phyloP scores from a whole-genome alignment of 306 rosid genomes.

The Psophocarpus tetragonolobus region DNA sequence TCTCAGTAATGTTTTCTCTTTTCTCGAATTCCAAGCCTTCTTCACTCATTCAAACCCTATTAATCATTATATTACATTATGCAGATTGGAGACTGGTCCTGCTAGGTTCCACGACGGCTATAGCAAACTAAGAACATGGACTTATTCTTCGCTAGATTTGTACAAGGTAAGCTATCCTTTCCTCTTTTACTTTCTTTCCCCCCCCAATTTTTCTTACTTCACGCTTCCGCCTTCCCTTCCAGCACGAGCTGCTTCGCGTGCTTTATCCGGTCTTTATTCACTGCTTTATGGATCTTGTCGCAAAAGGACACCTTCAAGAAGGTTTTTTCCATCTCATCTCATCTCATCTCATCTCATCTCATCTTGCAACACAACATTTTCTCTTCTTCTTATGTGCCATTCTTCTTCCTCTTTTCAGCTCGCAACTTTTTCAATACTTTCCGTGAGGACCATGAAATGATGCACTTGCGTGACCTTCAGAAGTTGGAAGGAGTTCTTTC shows the following conservation, averaged over 20 bases:
- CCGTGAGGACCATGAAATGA: conserved; percentile 92
- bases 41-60: neutral
- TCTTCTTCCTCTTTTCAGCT: conserved; percentile 55
- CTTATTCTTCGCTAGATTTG: conserved; percentile 72
- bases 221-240: conserved; percentile 37
- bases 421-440: conserved; percentile 73
- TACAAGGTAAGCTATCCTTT: conserved; percentile 57
- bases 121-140: conserved; percentile 85
- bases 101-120: conserved; percentile 80
- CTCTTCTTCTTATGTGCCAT: conserved; percentile 16
- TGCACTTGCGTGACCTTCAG: conserved; percentile 84
- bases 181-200: neutral
- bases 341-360: no score
- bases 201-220: neutral
- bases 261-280: conserved; percentile 96
- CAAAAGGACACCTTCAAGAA: conserved; percentile 91
- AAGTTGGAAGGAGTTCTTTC: conserved; percentile 95
- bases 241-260: conserved; percentile 96
- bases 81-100: conserved; percentile 76
- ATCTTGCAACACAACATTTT: conserved; percentile 2
- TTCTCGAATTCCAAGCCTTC: no score
- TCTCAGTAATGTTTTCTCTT: conserved; percentile 55
- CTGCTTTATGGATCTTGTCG: conserved; percentile 97
- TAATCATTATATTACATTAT: no score
- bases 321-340: no score